phyloP scores from a whole-genome alignment of 257 asterid genomes.

The Jacaranda copaia region DNA sequence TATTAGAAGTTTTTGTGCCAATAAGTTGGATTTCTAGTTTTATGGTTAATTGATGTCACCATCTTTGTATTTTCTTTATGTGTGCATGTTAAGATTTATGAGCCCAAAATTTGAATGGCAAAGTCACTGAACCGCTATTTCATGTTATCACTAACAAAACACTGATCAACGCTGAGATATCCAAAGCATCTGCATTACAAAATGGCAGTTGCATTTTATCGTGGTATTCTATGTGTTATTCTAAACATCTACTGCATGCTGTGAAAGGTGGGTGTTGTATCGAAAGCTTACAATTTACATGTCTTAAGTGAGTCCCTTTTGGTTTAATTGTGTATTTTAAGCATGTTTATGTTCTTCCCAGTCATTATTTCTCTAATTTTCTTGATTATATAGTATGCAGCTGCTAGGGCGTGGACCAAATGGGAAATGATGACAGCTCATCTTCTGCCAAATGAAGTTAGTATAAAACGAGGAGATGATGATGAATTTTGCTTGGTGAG shows the following conservation, averaged over 20 bases:
- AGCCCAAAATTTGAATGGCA: too few species aligned
- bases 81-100: too few species aligned
- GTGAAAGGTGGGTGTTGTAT: not conserved
- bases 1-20: too few species aligned
- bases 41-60: too few species aligned
- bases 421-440: conserved; percentile 99
- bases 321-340: not conserved
- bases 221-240: not conserved
- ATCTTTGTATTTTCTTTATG: too few species aligned
- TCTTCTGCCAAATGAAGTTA: conserved; percentile 82
- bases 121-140: not conserved
- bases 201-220: not conserved
- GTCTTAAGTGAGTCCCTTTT: not conserved
- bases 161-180: not conserved
- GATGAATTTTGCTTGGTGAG: conserved; percentile 95
- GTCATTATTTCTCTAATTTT: conserved; percentile 37
- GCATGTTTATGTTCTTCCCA: not conserved
- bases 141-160: not conserved
- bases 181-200: not conserved
- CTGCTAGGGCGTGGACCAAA: conserved; percentile 97
- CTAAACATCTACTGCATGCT: not conserved
- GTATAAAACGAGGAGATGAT: conserved; percentile 73
- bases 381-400: conserved; percentile 68
- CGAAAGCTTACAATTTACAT: not conserved
- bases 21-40: too few species aligned